Base-by-base conservation (phyloP, 805 yeast genomes). In the Starmerella stigmatis region DNA sequence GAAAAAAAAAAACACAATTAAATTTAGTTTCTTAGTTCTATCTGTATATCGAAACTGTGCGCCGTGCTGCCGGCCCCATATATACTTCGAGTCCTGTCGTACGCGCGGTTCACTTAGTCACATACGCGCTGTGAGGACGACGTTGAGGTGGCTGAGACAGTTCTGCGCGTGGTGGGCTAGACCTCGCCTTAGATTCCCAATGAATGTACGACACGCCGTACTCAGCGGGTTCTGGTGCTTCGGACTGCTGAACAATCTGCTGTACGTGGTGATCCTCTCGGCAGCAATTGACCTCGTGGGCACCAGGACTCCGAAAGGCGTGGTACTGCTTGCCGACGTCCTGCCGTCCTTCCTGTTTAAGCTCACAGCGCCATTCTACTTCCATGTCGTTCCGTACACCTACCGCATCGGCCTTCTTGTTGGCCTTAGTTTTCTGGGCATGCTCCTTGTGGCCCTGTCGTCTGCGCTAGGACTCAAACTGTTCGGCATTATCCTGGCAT, bases 271-370 rank as follows among this genome's bases (percentile, higher is more conserved):
- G 13, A 88, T 89, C 31, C 67, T 89, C 12, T 78, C 94, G 0
- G 94, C 96, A 0, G 97, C 97, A 2, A 75, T 85, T 26, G 98
- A 89, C 59, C 67, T 89, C 12, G 96, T 88, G 1, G 95, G 96
- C 0, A 75, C 85, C 1, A 55, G 69, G 6, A 73, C 81, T 0
- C 96, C 98, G 9, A 89, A 89, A 62, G 88, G 94, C 1, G 64
- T 79, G 2, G 94, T 89, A 4, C 66, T 89, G 6, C 64, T 89
- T 47, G 89, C 94, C 0, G 96, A 89, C 60, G 85, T 89, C 25
- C 53, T 84, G 15, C 97, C 98, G 0, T 74, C 95, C 1, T 80
- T 89, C 54, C 27, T 73, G 1, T 61, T 85, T 51, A 89, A 89
- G 60, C 49, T 80, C 5, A 42, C 70, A 0, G 82, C 96, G 0